Evolutionary conservation across 1,139 yeast species (phyloP).

Genomic region (Lizanozyma gosingica): DNA sequence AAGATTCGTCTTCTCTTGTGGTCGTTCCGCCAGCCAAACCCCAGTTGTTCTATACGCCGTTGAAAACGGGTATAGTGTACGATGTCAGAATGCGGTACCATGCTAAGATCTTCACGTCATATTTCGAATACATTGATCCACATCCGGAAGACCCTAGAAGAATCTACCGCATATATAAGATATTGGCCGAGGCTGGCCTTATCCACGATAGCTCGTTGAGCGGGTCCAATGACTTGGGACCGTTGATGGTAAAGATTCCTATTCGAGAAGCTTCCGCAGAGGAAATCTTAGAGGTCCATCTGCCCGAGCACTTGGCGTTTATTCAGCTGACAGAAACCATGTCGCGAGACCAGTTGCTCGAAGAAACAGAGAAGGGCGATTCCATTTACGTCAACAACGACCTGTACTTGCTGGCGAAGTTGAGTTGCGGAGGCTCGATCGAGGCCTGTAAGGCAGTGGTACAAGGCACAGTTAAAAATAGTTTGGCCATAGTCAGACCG

Average conservation of each 20-base stretch:
- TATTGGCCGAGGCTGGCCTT: constrained; percentile 88
- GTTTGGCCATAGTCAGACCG: constrained; percentile 92
- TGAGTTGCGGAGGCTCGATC: constrained; percentile 94
- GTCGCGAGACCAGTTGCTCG: constrained; percentile 69
- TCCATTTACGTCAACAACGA: constrained; percentile 94
- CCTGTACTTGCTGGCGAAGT: constrained; percentile 75
- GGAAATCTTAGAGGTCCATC: constrained; percentile 82
- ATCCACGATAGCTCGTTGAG: constrained; percentile 73
- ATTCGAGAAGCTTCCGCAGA: constrained; percentile 82
- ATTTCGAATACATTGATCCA: constrained; percentile 92
- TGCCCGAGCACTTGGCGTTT: constrained; percentile 68
- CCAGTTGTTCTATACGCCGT: constrained; percentile 53
- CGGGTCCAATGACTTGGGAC: constrained; percentile 81
- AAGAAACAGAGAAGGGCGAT: constrained; percentile 87
- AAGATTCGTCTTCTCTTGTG: constrained; percentile 6
- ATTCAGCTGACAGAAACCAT: constrained; percentile 70
- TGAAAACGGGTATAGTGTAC: constrained; percentile 89
- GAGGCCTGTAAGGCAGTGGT: constrained; percentile 95
- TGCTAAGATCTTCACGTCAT: constrained; percentile 86
- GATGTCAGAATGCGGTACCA: constrained; percentile 98
- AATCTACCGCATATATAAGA: constrained; percentile 86
- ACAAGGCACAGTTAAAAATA: constrained; percentile 85
- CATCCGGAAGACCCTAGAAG: constrained; percentile 99
- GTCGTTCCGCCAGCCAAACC: constrained; percentile 51
- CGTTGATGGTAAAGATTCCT: constrained; percentile 79